phyloP scores from a whole-genome alignment of 2,329 filamentous ascomycete genomes.

The Colletotrichum phormii region DNA sequence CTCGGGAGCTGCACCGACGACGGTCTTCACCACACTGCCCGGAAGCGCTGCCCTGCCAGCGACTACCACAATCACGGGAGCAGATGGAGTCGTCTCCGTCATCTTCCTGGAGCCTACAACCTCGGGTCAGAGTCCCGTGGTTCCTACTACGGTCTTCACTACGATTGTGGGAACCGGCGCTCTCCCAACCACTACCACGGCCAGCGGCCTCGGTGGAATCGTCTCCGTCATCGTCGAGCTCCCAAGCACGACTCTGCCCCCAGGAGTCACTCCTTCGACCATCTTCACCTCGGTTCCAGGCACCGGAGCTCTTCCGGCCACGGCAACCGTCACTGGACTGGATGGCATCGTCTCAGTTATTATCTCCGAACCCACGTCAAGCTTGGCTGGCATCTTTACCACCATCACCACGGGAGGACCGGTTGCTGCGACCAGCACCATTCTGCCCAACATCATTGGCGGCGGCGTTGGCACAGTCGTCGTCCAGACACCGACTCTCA shows the following conservation, averaged over 20 bases:
- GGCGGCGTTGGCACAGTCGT: conserved; percentile 26
- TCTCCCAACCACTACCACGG: neutral
- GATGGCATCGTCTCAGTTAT: conserved; percentile 21
- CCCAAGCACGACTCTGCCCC: neutral
- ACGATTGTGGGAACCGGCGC: conserved; percentile 3
- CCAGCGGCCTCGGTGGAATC: neutral
- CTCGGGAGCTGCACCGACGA: neutral
- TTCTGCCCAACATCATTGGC: conserved; percentile 6
- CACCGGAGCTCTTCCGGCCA: conserved; percentile 5
- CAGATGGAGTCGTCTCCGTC: neutral
- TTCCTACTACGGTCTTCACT: conserved; percentile 5
- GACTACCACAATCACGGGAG: neutral
- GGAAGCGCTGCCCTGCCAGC: neutral
- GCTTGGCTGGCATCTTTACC: conserved; percentile 4
- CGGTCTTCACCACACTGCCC: neutral
- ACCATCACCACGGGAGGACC: conserved; percentile 21
- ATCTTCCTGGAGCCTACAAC: conserved; percentile 7
- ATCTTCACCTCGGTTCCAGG: conserved; percentile 23
- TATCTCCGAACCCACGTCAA: conserved; percentile 14
- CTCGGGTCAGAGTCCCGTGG: neutral
- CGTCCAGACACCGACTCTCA: conserved; percentile 24
- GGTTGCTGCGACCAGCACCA: conserved; percentile 7
- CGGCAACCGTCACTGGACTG: conserved; percentile 3
- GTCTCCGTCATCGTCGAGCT: conserved; percentile 10
- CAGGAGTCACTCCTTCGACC: neutral